A percentile compares a stretch with the other conserved stretches of the same genome.
These are phyloP conservation scores for Penicillium glabrum DNA, from an alignment of 2,329 filamentous ascomycete genomes.

Conservation along the genomic window DNA sequence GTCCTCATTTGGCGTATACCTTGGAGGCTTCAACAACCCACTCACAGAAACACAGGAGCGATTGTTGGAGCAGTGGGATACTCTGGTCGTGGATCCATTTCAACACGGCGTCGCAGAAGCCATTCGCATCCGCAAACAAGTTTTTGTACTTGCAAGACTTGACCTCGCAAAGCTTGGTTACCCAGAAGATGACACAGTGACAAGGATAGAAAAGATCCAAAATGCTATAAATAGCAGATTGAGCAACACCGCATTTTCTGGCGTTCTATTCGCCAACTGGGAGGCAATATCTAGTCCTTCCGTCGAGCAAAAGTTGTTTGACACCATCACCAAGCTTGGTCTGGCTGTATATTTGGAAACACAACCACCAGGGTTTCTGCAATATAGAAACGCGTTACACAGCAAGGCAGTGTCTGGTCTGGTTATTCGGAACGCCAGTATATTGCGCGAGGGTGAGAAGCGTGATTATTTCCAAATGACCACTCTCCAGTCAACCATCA, in stretches of 20 bases:
- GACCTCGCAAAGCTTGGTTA: constrained; percentile 26
- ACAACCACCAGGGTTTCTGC: constrained; percentile 41
- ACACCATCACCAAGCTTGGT: constrained; percentile 35
- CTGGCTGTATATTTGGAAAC: constrained; percentile 46
- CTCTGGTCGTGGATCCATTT: constrained; percentile 47
- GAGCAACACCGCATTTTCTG: constrained; percentile 34
- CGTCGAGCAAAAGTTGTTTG: constrained; percentile 32
- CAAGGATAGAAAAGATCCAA: constrained; percentile 30
- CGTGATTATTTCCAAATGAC: constrained; percentile 48
- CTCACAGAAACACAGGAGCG: constrained; percentile 31
- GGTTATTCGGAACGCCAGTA: constrained; percentile 44
- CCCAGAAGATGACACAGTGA: constrained; percentile 21
- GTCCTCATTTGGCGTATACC: constrained; percentile 44
- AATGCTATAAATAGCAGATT: constrained; percentile 27
- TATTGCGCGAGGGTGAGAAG: constrained; percentile 42
- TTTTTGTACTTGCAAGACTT: constrained; percentile 34
- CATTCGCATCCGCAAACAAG: constrained; percentile 22
- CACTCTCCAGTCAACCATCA: constrained; percentile 42
- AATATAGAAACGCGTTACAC: constrained; percentile 35
- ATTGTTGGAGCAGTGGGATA: constrained; percentile 45
- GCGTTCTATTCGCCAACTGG: constrained; percentile 46
- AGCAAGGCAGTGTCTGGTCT: constrained; percentile 38
- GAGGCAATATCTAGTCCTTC: constrained; percentile 31
- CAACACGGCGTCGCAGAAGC: constrained; percentile 37
- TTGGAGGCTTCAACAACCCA: constrained; percentile 39